phyloP scores from a whole-genome alignment of 2,329 filamentous ascomycete species.

The Cordyceps tenuipes region DNA sequence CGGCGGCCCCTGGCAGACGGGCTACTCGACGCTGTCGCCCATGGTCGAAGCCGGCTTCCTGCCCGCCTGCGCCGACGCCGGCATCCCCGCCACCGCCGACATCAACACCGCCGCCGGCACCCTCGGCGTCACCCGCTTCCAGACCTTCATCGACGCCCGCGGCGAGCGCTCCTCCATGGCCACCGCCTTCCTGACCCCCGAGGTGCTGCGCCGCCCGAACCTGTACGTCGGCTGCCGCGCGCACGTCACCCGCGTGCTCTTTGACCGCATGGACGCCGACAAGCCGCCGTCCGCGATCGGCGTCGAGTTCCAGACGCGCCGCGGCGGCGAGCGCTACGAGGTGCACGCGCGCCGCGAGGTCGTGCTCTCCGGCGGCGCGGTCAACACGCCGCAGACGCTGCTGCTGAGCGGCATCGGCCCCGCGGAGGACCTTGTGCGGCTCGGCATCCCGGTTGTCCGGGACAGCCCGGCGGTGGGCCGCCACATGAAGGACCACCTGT shows the following conservation, averaged over 20 bases:
- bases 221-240: slow-evolving; percentile 15
- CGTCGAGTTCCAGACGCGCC: slow-evolving; percentile 13
- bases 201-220: slow-evolving; percentile 14
- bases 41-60: slow-evolving; percentile 15
- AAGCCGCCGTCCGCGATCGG: slow-evolving; percentile 13
- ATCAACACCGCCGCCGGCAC: slow-evolving; percentile 14
- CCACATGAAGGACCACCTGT: slow-evolving; percentile 31
- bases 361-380: slow-evolving; percentile 37
- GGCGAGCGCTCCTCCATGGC: slow-evolving; percentile 16
- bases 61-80: slow-evolving; percentile 13
- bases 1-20: slow-evolving; percentile 15
- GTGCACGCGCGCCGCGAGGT: slow-evolving; percentile 33
- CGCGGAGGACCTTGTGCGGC: slow-evolving; percentile 25
- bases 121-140: slow-evolving; percentile 14
- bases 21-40: slow-evolving; percentile 13
- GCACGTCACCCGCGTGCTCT: slow-evolving; percentile 14
- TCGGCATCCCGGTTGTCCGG: slow-evolving; percentile 41
- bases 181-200: slow-evolving; percentile 14
- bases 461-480: slow-evolving; percentile 55
- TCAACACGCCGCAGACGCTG: slow-evolving; percentile 36
- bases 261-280: slow-evolving; percentile 10
- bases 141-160: slow-evolving; percentile 16
- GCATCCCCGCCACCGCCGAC: slow-evolving; percentile 12
- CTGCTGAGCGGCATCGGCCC: slow-evolving; percentile 37
- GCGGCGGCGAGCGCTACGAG: slow-evolving; percentile 12